These are phyloP conservation scores for Fusarium coicis DNA, from an alignment of 2,329 filamentous ascomycete genomes.

Conservation along the genomic window DNA sequence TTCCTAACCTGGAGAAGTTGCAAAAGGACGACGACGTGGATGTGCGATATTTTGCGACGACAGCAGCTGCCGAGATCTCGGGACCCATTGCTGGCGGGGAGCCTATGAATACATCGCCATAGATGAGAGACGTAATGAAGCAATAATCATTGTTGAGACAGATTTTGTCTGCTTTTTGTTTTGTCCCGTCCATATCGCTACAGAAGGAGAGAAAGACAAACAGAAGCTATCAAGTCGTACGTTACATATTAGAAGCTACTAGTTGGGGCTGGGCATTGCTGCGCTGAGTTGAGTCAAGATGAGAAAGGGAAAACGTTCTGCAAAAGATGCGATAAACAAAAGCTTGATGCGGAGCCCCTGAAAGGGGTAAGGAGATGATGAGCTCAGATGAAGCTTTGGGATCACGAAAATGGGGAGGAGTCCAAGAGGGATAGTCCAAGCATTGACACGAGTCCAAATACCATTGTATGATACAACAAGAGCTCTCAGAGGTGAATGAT, in stretches of 20 bases:
- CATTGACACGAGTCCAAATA: constrained; percentile 33
- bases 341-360: constrained; percentile 11
- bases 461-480: constrained; percentile 43
- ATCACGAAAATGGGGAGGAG: constrained; percentile 1
- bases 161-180: constrained; percentile 34
- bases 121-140: constrained; percentile 64
- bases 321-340: constrained; percentile 17
- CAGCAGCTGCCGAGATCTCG: constrained; percentile 74
- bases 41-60: constrained; percentile 96
- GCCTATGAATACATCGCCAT: constrained; percentile 74
- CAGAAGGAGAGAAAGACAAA: constrained; percentile 24
- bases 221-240: constrained; percentile 29
- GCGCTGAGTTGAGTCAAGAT: neutral
- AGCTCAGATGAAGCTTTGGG: constrained; percentile 2
- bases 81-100: constrained; percentile 61
- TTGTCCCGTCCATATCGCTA: constrained; percentile 33
- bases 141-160: constrained; percentile 60
- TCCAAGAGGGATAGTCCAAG: constrained; percentile 22
- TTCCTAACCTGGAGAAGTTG: constrained; percentile 92
- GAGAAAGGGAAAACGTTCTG: constrained; percentile 7
- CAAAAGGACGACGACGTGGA: constrained; percentile 98
- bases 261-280: constrained; percentile 21
- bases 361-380: neutral
- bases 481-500: constrained; percentile 40
- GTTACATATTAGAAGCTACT: constrained; percentile 42